These are phyloP conservation scores for Taphrina confusa DNA, from an alignment of 1,139 yeast genomes.

Conservation along the genomic window DNA sequence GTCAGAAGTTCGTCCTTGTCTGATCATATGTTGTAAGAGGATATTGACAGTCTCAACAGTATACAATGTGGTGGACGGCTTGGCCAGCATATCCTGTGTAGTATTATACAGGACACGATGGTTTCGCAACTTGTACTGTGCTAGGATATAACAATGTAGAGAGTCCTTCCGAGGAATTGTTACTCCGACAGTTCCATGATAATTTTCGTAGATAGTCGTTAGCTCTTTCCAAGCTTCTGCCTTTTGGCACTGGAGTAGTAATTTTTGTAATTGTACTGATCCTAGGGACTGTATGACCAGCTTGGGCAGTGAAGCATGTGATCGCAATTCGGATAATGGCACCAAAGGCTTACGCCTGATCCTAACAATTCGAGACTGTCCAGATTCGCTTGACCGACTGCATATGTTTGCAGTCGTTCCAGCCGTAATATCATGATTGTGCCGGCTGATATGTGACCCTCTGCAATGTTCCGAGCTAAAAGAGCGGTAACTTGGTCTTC, in stretches of 20 bases:
- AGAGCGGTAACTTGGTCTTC: no score
- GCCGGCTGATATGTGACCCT: no score
- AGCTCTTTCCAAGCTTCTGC: constrained; percentile 2
- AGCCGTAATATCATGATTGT: no score
- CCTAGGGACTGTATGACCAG: background rate
- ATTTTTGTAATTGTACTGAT: background rate
- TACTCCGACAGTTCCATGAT: background rate
- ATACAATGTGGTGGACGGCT: background rate
- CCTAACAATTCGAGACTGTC: no score
- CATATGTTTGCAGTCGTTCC: no score
- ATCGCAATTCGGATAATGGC: no score
- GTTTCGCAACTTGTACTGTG: constrained; percentile 2
- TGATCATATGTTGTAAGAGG: background rate
- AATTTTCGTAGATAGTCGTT: background rate
- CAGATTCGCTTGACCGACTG: no score
- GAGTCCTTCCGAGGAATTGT: background rate
- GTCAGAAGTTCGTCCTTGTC: background rate
- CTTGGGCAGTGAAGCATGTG: no score
- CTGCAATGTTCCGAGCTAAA: no score
- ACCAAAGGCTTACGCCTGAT: no score
- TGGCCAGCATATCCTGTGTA: background rate
- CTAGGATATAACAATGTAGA: background rate
- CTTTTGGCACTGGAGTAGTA: background rate
- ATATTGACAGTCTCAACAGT: background rate
- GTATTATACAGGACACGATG: background rate